Evolutionary conservation across 83 land plant genomes (phyloP).

Genomic region (Thuja plicata): DNA sequence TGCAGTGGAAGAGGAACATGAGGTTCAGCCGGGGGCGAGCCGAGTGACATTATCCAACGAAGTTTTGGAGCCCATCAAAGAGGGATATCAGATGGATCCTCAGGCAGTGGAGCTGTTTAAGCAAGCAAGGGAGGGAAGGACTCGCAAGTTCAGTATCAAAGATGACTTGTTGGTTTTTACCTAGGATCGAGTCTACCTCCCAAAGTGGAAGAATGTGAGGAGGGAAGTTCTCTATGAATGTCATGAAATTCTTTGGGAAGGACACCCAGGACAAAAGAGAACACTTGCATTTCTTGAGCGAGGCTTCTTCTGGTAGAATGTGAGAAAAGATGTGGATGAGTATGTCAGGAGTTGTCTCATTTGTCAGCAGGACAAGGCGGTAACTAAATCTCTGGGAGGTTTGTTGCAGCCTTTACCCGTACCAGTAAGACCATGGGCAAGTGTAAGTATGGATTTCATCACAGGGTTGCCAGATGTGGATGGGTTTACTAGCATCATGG

Average conservation of each 20-base stretch:
- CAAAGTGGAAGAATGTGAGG: no score
- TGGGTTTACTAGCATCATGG: neutral
- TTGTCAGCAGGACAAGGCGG: slow-evolving; percentile 30
- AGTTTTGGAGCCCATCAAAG: no score
- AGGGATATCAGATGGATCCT: no score
- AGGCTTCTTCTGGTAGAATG: slow-evolving; percentile 19
- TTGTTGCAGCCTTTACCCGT: slow-evolving; percentile 19
- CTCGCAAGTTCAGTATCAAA: no score
- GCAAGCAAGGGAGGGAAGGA: no score
- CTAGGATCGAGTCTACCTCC: no score
- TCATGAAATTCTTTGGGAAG: slow-evolving; percentile 24
- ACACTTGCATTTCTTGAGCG: neutral
- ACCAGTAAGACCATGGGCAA: slow-evolving; percentile 15
- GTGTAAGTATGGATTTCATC: slow-evolving; percentile 19
- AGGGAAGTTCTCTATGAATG: neutral
- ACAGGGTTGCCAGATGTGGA: neutral
- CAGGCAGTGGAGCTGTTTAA: no score
- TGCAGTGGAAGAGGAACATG: no score
- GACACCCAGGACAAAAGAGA: slow-evolving; percentile 2
- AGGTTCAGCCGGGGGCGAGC: no score
- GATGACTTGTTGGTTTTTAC: no score
- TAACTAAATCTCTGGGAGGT: neutral
- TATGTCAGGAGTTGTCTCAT: slow-evolving; percentile 17
- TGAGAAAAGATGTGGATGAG: slow-evolving; percentile 7
- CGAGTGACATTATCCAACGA: no score